Base-by-base conservation (phyloP, 352 stramenopile species). In the Phytophthora pisi region DNA sequence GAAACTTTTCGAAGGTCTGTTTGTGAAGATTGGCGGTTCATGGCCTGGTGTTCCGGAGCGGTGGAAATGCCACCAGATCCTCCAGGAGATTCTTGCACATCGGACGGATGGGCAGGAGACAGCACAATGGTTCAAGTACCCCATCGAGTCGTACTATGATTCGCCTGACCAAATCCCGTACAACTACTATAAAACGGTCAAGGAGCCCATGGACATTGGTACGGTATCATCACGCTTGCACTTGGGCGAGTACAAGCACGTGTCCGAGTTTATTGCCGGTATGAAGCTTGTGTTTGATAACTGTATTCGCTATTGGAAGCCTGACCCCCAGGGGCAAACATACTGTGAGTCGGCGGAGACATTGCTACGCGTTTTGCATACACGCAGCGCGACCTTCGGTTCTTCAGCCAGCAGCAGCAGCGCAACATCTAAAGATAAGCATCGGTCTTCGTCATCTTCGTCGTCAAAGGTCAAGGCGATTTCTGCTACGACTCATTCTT, bases 71-170 rank as follows among this genome's bases (percentile, higher is more conserved):
- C 88, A 96, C 58, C 75, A 90, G 56, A 89, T 96, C 57, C 68
- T 94, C 34, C 79, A 96, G 28, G 84, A 94, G 28, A 80, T 96
- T 20, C 73, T 96, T 13, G 84, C 78, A 1, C 68, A 91, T 31
- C 86, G 88, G 24, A 92, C 84, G 16, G 79, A 89, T 60, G 84
- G 86, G 2, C 77, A 90, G 42, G 88, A 96, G 51, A 94, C 84
- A 4, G 88, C 88, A 6, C 86, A 94, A 53, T 96, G 88, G 88
- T 96, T 96, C 55, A 96, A 96, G 64, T 93, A 94, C 51, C 88
- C 88, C 23, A 80, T 96, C 36, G 73, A 91, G 57, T 92, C 88
- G 11, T 96, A 96, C 60, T 96, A 85, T 61, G 84, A 93, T 59
- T 93, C 88, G 24, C 70, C 84, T 5, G 88, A 96, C 24, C 86